These are phyloP conservation scores for Chlamydomonas schloesseri DNA, from an alignment of 139 green algal genomes.

Conservation along the genomic window DNA sequence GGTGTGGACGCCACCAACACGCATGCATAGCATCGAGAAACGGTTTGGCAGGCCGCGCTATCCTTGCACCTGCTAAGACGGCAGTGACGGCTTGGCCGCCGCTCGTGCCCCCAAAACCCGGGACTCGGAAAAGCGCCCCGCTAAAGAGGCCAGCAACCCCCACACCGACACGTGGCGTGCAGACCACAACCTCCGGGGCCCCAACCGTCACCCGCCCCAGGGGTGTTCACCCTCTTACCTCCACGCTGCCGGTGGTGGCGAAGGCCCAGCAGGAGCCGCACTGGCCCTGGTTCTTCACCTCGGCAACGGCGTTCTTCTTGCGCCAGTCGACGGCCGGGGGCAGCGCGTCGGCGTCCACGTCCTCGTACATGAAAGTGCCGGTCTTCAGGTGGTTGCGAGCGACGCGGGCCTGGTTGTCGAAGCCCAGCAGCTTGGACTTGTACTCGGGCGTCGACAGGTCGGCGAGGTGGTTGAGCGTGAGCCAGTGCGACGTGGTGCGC, in stretches of 20 bases:
- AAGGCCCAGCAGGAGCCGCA: slow-evolving; percentile 99
- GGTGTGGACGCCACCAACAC: no score
- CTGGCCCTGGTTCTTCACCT: slow-evolving; percentile 95
- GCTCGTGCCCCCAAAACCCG: no score
- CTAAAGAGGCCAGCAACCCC: no score
- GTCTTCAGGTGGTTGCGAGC: slow-evolving; percentile 17
- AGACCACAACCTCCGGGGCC: no score
- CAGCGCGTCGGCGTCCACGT: slow-evolving; percentile 57
- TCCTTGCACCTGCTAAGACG: no score
- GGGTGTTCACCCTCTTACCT: no score
- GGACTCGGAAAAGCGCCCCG: no score
- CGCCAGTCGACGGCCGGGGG: slow-evolving; percentile 87
- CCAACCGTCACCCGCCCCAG: no score
- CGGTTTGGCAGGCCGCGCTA: no score
- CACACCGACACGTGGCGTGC: no score
- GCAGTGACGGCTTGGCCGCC: no score
- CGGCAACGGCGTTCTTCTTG: slow-evolving; percentile 82
- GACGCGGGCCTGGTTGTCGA: slow-evolving; percentile 17
- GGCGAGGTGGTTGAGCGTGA: slow-evolving; percentile 88
- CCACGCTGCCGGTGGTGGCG: slow-evolving; percentile 90
- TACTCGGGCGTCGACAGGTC: slow-evolving; percentile 90
- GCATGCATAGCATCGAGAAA: no score
- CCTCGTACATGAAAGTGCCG: slow-evolving; percentile 67
- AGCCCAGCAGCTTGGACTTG: slow-evolving; percentile 74
- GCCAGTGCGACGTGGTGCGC: slow-evolving; percentile 68